Base-by-base conservation (phyloP, 78 protist genomes). In the Dictyostelium capitatum region DNA sequence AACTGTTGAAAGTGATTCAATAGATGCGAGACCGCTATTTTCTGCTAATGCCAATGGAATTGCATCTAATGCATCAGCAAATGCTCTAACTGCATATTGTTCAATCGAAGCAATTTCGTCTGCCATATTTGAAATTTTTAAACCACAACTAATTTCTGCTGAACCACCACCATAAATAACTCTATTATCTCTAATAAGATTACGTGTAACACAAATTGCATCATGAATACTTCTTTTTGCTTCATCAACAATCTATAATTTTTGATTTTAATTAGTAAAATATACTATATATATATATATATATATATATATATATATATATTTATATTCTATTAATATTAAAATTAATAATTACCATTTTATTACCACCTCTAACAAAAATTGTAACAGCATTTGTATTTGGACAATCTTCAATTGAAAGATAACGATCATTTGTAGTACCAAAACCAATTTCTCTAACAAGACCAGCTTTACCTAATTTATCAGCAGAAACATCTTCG, bases 151-250 rank as follows among this genome's bases (percentile, higher is more conserved):
- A 65, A 99, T 95, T 89, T 99, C 99, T 23, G 98, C 94, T 14
- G 99, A 78, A 67, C 99, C 99, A 53, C 99, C 99, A 23, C 99
- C 99, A 67, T 98, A 98, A 51, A 99, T 98, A 48, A 98, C 87
- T 64, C 98, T 93, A 97, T 96, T 95, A 95, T 99, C 99, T 62
- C 98, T 90, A 77, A 99, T 94, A n/a, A 99, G 97, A 95, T 99
- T 99, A 82, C 99, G 98, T 50, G 97, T 98, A 19, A 98, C 99
- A 85, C 99, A 99, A 48, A 99, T 46, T 9, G 99, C 99, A 80
- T 99, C 99, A 97, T 99, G 99, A 48, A 99, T 73, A 23, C 98
- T 89, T 62, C 99, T 96, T 94, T 99, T 98, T 62, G 99, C 99
- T 96, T 99, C 99, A 64, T 99, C 99, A 62, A 99, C 87, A 53